These are phyloP conservation scores for Populus deltoides DNA, from an alignment of 345 rosid species.

Conservation along the genomic window DNA sequence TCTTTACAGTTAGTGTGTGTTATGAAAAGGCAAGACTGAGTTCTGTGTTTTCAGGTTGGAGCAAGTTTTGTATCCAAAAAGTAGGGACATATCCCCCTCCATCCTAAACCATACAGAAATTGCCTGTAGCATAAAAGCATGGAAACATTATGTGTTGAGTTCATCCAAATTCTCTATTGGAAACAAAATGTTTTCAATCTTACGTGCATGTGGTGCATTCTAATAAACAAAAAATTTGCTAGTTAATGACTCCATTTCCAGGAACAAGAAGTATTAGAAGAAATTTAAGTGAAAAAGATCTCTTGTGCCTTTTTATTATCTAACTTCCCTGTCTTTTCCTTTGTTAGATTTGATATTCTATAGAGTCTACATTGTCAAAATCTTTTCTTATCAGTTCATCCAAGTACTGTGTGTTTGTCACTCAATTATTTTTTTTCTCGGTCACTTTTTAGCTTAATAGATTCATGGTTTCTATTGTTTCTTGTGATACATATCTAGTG, in stretches of 20 bases:
- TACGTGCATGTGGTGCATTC: not conserved
- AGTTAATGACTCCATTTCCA: not conserved
- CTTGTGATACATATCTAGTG: not conserved
- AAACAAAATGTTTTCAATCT: not conserved
- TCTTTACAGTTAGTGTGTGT: not conserved
- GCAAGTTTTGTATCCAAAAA: not conserved
- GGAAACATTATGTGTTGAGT: not conserved
- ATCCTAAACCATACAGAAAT: not conserved
- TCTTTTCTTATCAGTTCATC: too few relatives aligned
- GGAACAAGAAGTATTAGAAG: too few relatives aligned
- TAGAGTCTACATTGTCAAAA: too few relatives aligned
- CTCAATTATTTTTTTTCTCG: too few relatives aligned
- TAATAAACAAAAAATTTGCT: not conserved
- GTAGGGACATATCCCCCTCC: not conserved
- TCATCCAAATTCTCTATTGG: not conserved
- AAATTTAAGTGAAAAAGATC: too few relatives aligned
- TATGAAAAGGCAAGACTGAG: not conserved
- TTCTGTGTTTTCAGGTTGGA: not conserved
- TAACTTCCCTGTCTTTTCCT: too few relatives aligned
- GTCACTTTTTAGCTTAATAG: too few relatives aligned
- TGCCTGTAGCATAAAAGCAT: not conserved
- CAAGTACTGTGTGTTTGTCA: too few relatives aligned
- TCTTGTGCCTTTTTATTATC: too few relatives aligned
- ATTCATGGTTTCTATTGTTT: not conserved
- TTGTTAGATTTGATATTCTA: too few relatives aligned